Conservation (phyloP, 2,329 filamentous ascomycete genomes). For the Geosmithia morbida region DNA sequence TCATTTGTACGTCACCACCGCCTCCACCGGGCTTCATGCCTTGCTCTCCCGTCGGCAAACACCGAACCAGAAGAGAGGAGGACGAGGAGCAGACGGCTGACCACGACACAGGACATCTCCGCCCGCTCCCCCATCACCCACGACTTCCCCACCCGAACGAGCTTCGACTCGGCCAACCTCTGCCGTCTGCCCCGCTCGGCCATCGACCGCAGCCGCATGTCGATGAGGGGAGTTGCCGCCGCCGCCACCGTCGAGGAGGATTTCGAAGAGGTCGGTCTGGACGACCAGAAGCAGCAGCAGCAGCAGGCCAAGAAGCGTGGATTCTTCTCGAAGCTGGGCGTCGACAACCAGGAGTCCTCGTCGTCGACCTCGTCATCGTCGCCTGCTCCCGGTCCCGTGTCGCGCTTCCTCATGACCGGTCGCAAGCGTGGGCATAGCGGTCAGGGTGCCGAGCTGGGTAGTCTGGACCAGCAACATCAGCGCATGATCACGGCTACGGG, state of each 20-base stretch:
- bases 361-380: not conserved
- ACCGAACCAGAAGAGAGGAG: too few relatives aligned
- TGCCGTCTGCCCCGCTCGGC: slow-evolving; percentile 48
- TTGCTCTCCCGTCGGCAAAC: not conserved
- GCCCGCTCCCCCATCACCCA: slow-evolving; percentile 64
- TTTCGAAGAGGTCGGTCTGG: slow-evolving; percentile 86
- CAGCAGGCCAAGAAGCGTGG: slow-evolving; percentile 38
- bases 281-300: slow-evolving; percentile 43
- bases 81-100: too few relatives aligned
- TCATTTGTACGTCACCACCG: slow-evolving; percentile 58
- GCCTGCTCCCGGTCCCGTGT: slow-evolving; percentile 21
- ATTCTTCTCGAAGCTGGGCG: slow-evolving; percentile 66
- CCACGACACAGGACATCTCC: slow-evolving; percentile 89
- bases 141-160: slow-evolving; percentile 55
- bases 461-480: slow-evolving; percentile 37
- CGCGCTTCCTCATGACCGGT: slow-evolving; percentile 53
- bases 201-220: slow-evolving; percentile 28
- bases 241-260: slow-evolving; percentile 59
- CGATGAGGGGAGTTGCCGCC: slow-evolving; percentile 32
- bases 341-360: slow-evolving; percentile 24
- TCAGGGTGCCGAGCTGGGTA: slow-evolving; percentile 56
- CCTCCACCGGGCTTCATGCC: not conserved
- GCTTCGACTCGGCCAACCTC: slow-evolving; percentile 61
- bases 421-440: slow-evolving; percentile 54
- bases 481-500: slow-evolving; percentile 8